phyloP scores from a whole-genome alignment of 73 alveolate genomes.

The Blepharisma japonicum region DNA sequence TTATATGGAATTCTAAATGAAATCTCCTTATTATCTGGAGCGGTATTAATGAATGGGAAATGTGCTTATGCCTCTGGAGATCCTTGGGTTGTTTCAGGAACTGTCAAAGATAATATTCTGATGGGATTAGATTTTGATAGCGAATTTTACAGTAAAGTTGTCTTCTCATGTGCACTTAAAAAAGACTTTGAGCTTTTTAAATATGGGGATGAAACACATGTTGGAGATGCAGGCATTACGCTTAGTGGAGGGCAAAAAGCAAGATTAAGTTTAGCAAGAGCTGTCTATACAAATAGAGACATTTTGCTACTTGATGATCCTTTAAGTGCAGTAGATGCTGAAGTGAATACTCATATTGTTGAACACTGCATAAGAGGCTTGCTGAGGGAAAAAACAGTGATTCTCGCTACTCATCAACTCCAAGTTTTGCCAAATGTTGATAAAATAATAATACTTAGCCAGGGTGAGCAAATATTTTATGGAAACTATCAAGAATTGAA shows the following conservation, averaged over 20 bases:
- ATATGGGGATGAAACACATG: constrained; percentile 67
- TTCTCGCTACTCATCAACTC: constrained; percentile 68
- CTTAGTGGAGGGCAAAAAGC: too few relatives aligned
- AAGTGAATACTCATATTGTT: constrained; percentile 82
- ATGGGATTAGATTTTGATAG: constrained; percentile 47
- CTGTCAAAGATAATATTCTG: constrained; percentile 62
- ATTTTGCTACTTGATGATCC: constrained; percentile 85
- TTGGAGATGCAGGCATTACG: constrained; percentile 84
- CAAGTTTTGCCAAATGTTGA: constrained; percentile 80
- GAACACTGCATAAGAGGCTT: constrained; percentile 70
- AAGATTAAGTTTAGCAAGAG: constrained; percentile 55
- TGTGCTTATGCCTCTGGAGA: constrained; percentile 46
- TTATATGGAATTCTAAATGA: constrained; percentile 56
- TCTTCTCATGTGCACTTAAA: constrained; percentile 49
- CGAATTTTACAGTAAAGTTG: constrained; percentile 43
- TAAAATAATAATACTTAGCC: constrained; percentile 71
- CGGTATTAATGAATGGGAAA: constrained; percentile 47
- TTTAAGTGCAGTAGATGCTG: too few relatives aligned
- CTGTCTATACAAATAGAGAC: too few relatives aligned
- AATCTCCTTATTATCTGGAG: constrained; percentile 29
- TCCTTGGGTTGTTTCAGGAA: constrained; percentile 48
- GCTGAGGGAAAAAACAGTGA: constrained; percentile 78
- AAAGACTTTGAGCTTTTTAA: constrained; percentile 56
- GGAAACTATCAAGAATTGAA: constrained; percentile 55
- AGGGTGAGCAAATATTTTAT: constrained; percentile 56